Base-by-base conservation (phyloP, 352 stramenopile genomes). In the Pythium scleroteichum region DNA sequence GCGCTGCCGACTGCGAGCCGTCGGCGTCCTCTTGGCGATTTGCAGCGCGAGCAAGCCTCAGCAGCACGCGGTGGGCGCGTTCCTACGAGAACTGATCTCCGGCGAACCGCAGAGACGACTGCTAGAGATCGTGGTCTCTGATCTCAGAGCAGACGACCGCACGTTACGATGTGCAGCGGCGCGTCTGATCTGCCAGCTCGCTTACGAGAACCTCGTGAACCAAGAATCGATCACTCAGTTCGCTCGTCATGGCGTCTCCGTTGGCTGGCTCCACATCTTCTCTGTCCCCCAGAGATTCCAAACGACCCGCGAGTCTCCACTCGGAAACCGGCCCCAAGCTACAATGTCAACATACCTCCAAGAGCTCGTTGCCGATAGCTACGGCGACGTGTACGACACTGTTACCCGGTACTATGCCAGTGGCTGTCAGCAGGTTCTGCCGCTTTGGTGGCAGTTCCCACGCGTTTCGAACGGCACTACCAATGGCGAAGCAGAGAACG, bases 231-330 rank as follows among this genome's bases (percentile, higher is more conserved):
- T 81, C 12, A 56, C 68, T 29, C 68, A 74, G 42, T 40, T 63
- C 14, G 23, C 57, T 0, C 38, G 12, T 14, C 57, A 45, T n/a
- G 73, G 69, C 2, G 68, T 85, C 58, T 74, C 71, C 0, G 54
- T 84, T 38, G 79, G 76, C n/a, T 88, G 76, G 76, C 44, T 87
- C 42, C 64, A 88, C 24, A 62, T 79, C 7, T 87, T 88, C 53
- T 71, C 64, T 4, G 54, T 84, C 12, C 79, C 79, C 0, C 66
- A 70, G 10, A 56, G 50, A 6, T 68, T 82, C 20, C 38, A 29
- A 45, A n/a, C 54, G 17, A 7, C 32, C 17, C 8, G 52, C 20
- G 20, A 47, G 49, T 12, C 46, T n/a, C 47, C 14, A 63, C 32
- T 9, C 50, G 66, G 47, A 62, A 71, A 27, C 50, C 49, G 10